phyloP scores from a whole-genome alignment of 768 basidiomycete genomes.

The Asterophora parasitica region DNA sequence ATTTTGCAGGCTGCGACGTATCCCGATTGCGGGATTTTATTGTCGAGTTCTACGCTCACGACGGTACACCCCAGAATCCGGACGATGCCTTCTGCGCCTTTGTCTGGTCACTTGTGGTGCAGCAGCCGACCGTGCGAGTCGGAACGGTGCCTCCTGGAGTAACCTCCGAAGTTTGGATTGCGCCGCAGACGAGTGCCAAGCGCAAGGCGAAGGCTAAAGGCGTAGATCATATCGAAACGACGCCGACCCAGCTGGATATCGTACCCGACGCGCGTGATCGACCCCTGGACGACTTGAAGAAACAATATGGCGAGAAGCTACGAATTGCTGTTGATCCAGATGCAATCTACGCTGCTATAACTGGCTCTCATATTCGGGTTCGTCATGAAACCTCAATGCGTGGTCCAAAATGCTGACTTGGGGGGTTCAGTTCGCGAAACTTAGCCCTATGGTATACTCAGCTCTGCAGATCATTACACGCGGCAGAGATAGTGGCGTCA shows the following conservation, averaged over 20 bases:
- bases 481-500: conserved; percentile 71
- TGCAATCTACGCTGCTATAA: conserved; percentile 72
- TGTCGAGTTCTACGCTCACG: conserved; percentile 53
- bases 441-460: conserved; percentile 82
- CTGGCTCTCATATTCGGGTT: conserved; percentile 82
- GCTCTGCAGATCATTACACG: conserved; percentile 82
- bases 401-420: conserved; percentile 6
- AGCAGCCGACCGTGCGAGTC: conserved; percentile 71
- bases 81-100: conserved; percentile 78
- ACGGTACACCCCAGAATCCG: conserved; percentile 43
- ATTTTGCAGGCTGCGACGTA: conserved; percentile 59
- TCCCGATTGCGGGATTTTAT: conserved; percentile 72
- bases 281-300: conserved; percentile 51
- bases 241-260: conserved; percentile 43
- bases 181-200: conserved; percentile 66
- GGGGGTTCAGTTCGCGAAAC: conserved; percentile 57
- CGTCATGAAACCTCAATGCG: conserved; percentile 20
- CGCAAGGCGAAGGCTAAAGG: conserved; percentile 59
- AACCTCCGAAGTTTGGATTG: conserved; percentile 69
- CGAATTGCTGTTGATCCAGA: conserved; percentile 74
- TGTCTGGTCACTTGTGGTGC: conserved; percentile 76
- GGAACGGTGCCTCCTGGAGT: conserved; percentile 59
- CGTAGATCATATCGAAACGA: conserved; percentile 38
- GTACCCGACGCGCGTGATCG: conserved; percentile 52
- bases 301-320: conserved; percentile 55